A percentile compares a stretch with the other conserved stretches of the same genome.
These are phyloP conservation scores for Geosiphon pyriformis DNA, from an alignment of 192 early-diverging fungal species.

Conservation along the genomic window DNA sequence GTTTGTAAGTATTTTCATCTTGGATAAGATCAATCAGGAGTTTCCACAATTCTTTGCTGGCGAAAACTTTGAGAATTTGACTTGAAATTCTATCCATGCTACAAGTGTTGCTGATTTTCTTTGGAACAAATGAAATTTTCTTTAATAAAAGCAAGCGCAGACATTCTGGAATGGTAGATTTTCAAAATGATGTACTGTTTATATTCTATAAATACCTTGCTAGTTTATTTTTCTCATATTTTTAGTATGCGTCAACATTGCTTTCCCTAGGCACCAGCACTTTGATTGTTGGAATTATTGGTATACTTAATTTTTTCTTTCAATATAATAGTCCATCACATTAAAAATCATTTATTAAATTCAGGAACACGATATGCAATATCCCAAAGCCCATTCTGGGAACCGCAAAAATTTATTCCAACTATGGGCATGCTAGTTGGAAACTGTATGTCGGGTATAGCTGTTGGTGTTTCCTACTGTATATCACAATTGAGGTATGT, in stretches of 20 bases:
- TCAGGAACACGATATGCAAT: constrained; percentile 61
- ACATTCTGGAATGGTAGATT: constrained; percentile 66
- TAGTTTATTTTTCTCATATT: constrained; percentile 11
- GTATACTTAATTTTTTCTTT: constrained; percentile 21
- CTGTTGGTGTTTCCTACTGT: constrained; percentile 58
- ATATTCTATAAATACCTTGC: too few species aligned
- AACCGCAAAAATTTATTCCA: constrained; percentile 75
- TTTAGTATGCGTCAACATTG: constrained; percentile 44
- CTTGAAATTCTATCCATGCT: not conserved
- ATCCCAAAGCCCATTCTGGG: constrained; percentile 62
- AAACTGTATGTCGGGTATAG: constrained; percentile 68
- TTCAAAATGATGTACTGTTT: constrained; percentile 26
- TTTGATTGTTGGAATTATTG: constrained; percentile 46
- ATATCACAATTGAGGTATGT: constrained; percentile 56
- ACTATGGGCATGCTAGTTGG: constrained; percentile 86
- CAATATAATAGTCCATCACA: not conserved
- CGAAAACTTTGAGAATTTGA: not conserved
- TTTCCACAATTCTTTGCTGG: not conserved
- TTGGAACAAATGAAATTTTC: constrained; percentile 63
- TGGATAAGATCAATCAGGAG: not conserved
- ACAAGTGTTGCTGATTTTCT: constrained; percentile 52
- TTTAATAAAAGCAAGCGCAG: constrained; percentile 68
- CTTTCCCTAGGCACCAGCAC: constrained; percentile 46
- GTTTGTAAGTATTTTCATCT: too few species aligned
- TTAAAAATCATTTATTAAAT: not conserved